Conservation (phyloP, 768 basidiomycete genomes). For the Suillus occidentalis region DNA sequence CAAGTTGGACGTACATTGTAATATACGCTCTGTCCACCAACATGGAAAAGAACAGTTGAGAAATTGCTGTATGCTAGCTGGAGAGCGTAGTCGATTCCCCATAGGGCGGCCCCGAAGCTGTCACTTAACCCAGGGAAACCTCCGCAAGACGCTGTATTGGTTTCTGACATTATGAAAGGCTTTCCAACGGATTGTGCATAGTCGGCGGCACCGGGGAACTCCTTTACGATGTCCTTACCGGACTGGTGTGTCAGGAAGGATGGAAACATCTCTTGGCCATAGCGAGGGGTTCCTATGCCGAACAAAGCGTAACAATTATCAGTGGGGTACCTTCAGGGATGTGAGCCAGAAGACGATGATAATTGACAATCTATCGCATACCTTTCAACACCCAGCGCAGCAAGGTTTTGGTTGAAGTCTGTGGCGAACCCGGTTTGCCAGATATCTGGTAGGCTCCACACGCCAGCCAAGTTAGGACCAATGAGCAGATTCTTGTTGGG, state of each 20-base stretch:
- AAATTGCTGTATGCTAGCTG: constrained; percentile 52
- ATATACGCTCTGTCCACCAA: constrained; percentile 63
- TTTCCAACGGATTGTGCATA: constrained; percentile 38
- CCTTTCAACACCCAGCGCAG: constrained; percentile 56
- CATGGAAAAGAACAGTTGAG: constrained; percentile 44
- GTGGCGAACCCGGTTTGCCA: constrained; percentile 54
- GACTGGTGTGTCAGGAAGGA: constrained; percentile 53
- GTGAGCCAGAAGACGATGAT: constrained; percentile 11
- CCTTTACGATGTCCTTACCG: constrained; percentile 44
- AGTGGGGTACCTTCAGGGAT: constrained; percentile 47
- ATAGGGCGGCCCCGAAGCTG: constrained; percentile 53
- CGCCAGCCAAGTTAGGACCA: constrained; percentile 61
- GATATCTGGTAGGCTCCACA: constrained; percentile 52
- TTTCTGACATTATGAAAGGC: constrained; percentile 58
- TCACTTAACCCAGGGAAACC: constrained; percentile 56
- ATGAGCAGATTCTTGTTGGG: constrained; percentile 49
- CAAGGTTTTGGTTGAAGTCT: constrained; percentile 41
- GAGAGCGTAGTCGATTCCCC: constrained; percentile 53
- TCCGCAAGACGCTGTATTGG: constrained; percentile 53
- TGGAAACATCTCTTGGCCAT: constrained; percentile 50
- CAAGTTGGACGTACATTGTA: constrained; percentile 52
- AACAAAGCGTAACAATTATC: constrained; percentile 63
- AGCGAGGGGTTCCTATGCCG: constrained; percentile 37
- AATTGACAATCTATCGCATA: constrained; percentile 18
- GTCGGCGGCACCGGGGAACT: constrained; percentile 51